A percentile compares a stretch with the other conserved stretches of the same genome.
Evolutionary conservation across 2,329 filamentous ascomycete species (phyloP).

Genomic region (Stenocarpella maydis): DNA sequence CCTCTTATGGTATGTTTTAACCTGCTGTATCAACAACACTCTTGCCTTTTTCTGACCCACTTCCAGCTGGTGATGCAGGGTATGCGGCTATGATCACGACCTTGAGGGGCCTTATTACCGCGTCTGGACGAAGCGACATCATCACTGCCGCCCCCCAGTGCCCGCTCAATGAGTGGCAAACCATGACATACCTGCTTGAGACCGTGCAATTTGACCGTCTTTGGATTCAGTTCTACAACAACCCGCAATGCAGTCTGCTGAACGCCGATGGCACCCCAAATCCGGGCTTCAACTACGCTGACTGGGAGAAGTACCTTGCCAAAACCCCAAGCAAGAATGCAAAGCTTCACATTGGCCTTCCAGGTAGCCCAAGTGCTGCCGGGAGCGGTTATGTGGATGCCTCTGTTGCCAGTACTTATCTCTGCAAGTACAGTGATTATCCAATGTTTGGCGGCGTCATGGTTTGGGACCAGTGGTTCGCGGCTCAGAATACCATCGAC

Average conservation of each 20-base stretch:
- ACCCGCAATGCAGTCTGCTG: constrained; percentile 48
- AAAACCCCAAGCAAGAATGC: constrained; percentile 45
- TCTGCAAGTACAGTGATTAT: constrained; percentile 38
- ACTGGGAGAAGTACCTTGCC: constrained; percentile 46
- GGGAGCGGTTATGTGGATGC: constrained; percentile 42
- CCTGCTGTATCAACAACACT: background rate
- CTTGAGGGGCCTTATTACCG: constrained; percentile 35
- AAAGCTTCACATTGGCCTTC: constrained; percentile 51
- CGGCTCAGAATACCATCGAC: constrained; percentile 35
- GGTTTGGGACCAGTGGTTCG: constrained; percentile 44
- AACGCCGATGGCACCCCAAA: constrained; percentile 39
- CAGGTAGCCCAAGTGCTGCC: constrained; percentile 41
- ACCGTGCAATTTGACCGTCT: constrained; percentile 51
- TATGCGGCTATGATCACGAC: constrained; percentile 43
- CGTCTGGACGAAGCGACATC: constrained; percentile 32
- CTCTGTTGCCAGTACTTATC: constrained; percentile 35
- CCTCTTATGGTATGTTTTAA: constrained; percentile 37
- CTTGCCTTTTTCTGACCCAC: background rate
- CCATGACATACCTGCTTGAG: constrained; percentile 53
- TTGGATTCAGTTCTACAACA: constrained; percentile 59
- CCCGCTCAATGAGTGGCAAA: constrained; percentile 46
- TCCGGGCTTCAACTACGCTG: constrained; percentile 47
- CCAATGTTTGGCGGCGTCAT: constrained; percentile 45
- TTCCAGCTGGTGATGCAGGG: constrained; percentile 39
- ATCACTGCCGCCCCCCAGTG: constrained; percentile 55